Base-by-base conservation (phyloP, 1,139 yeast genomes). In the Geotrichum restrictum region DNA sequence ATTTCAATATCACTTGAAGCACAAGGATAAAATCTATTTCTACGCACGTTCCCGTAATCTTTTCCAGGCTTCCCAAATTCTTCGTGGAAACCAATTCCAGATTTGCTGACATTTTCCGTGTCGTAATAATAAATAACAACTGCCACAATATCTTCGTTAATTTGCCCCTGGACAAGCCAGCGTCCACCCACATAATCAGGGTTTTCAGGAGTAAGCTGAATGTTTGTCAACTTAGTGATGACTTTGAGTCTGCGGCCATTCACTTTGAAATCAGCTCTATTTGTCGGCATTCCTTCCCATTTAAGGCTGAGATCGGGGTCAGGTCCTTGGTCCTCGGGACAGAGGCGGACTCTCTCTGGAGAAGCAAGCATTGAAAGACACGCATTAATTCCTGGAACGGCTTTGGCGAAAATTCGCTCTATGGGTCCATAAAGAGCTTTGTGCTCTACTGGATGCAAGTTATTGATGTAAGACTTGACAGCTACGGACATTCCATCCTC, bases 161-260 rank as follows among this genome's bases (percentile, higher is more conserved):
- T 65, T 2, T 73, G 66, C 1, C 78, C 79, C 58, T 75, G 79
- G 0, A 74, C 69, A 52, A 75, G 79, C 79, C 79, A 75, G 3
- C 74, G 57, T 0, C 79, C 78, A 4, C 79, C 79, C 1, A 59
- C 50, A 50, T 75, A 75, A 2, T 43, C 53, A 8, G 77, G 75
- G 18, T 68, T 67, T 42, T 73, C 75, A 0, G 79, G 78, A 2
- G 76, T 73, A 48, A 74, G 64, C 56, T 72, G 73, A 51, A 75
- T 75, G 56, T 72, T 70, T 22, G 78, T 76, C 55, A 74, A 52
- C 58, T 74, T 74, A 14, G 70, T 74, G 49, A 74, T 72, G 3
- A 74, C 75, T 56, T 74, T 74, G 46, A 74, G 59, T 27, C 59
- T 54, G 22, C 50, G 48, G 19, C 57, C 53, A 18, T 57, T 53